Percentiles rank a stretch among this genome's conserved stretches.
Evolutionary conservation across 2,329 filamentous ascomycete genomes (phyloP).

Genomic region (Diplodia intermedia): DNA sequence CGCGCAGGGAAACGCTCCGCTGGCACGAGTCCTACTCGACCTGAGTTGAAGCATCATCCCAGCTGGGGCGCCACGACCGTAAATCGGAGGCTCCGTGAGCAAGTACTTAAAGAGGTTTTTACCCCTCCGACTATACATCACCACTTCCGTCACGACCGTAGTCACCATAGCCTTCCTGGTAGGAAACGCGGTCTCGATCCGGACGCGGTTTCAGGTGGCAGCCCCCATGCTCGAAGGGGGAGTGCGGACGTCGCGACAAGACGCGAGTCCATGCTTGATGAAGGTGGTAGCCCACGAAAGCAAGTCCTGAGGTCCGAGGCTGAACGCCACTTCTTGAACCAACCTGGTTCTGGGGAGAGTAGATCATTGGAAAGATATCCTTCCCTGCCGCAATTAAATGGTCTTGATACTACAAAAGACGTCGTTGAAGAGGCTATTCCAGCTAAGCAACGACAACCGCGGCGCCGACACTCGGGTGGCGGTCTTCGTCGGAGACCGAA

Average conservation of each 20-base stretch:
- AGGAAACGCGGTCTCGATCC: slow-evolving; percentile 19
- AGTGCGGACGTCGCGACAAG: slow-evolving; percentile 46
- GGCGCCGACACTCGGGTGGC: slow-evolving; percentile 84
- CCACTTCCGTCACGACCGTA: slow-evolving; percentile 67
- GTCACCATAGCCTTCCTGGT: slow-evolving; percentile 30
- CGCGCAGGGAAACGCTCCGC: slow-evolving; percentile 34
- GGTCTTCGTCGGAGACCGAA: slow-evolving; percentile 75
- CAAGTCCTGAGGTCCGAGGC: slow-evolving; percentile 53
- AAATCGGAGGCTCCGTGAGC: slow-evolving; percentile 85
- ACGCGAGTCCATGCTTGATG: slow-evolving; percentile 5
- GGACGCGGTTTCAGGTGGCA: background rate
- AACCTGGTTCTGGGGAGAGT: slow-evolving; percentile 18
- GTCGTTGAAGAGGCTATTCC: slow-evolving; percentile 37
- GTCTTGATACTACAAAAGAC: slow-evolving; percentile 39
- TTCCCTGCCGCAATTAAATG: slow-evolving; percentile 29
- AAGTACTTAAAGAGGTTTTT: slow-evolving; percentile 92
- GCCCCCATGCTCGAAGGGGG: slow-evolving; percentile 46
- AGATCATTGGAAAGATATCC: slow-evolving; percentile 30
- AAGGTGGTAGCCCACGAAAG: slow-evolving; percentile 42
- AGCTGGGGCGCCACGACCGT: slow-evolving; percentile 92
- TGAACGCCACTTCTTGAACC: slow-evolving; percentile 39
- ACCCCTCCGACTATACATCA: slow-evolving; percentile 83
- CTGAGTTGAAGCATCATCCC: slow-evolving; percentile 57
- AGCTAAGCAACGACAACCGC: slow-evolving; percentile 42
- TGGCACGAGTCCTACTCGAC: slow-evolving; percentile 42